These are phyloP conservation scores for Lentinula raphanica DNA, from an alignment of 768 basidiomycete species.

Conservation along the genomic window DNA sequence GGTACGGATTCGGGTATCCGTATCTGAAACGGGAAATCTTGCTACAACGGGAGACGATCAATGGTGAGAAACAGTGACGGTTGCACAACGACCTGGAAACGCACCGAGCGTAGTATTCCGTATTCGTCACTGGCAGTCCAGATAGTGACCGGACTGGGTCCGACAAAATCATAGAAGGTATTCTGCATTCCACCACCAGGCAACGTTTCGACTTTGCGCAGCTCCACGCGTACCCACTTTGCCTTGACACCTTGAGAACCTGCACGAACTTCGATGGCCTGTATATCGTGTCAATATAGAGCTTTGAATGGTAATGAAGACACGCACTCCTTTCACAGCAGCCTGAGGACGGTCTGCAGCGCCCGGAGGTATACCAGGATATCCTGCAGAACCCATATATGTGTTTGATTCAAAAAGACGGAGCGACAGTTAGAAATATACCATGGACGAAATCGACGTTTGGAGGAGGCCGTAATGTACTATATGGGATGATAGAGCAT, in stretches of 20 bases:
- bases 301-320: conserved; percentile 11
- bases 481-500: conserved; percentile 19
- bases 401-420: neutral
- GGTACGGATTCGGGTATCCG: conserved; percentile 92
- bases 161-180: conserved; percentile 76
- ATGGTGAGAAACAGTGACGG: neutral
- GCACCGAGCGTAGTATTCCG: conserved; percentile 60
- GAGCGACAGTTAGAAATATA: conserved; percentile 24
- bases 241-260: conserved; percentile 76
- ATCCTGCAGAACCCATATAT: conserved; percentile 37
- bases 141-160: conserved; percentile 73
- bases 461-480: conserved; percentile 79
- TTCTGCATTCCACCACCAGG: conserved; percentile 65
- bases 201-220: conserved; percentile 84
- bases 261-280: conserved; percentile 85
- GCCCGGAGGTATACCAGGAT: conserved; percentile 83
- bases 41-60: conserved; percentile 33
- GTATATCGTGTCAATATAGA: conserved; percentile 5
- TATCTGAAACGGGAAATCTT: conserved; percentile 86
- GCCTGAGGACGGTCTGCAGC: conserved; percentile 74
- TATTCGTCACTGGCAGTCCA: conserved; percentile 83
- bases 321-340: conserved; percentile 77
- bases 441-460: conserved; percentile 88
- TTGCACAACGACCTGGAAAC: conserved; percentile 11
- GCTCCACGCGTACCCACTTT: conserved; percentile 88